Evolutionary conservation across 2,329 filamentous ascomycete genomes (phyloP), one percentile per base, ranked within the genome.

Genomic region (Claviceps sp.): DNA sequence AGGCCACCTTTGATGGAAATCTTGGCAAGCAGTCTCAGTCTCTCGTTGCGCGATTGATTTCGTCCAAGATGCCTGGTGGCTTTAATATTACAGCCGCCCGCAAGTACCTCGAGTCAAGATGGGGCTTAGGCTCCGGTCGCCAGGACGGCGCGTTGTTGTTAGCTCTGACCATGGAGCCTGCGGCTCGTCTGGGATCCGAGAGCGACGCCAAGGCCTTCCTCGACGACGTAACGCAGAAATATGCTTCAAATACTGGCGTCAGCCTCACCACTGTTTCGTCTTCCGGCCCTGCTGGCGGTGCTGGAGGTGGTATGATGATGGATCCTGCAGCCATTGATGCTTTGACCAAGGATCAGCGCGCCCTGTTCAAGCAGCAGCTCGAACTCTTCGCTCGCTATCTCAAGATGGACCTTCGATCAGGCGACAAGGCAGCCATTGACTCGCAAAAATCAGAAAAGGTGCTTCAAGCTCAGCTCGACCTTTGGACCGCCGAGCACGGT

Each of bases 11-110:
- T 73, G 93, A 96, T 71, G 93, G 93, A 60, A 91, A 95, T 72
- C 82, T 98, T 55, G 93, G 93, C 68, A 98, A 98, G 73, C 90
- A 96, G 61, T 95, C 93, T 0, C 85, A 87, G 50, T 94, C 90
- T 2, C 79, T 98, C 52, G 85, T 98, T 67, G 93, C 93, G 48
- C 85, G 93, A 60, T 76, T 98, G 66, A 93, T 98, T 44, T 97
- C 93, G 2, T 96, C 93, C 34, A 98, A 98, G 74, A 98, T 98
- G 93, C 93, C 93, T 47, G 93, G 91, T 73, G 93, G 93, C 56
- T 98, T 98, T 80, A 98, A 97, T 68, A 97, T 97, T 68, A 97
- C 91, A 63, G 79, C 88, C 13, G 88, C 94, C 46, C 82, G 93
- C 63, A 98, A 98, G 72, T 94, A 98, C 65, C 74, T 98, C 45